Conservation (phyloP, 805 yeast genomes). For the Nakazawaea laoshanensis region DNA sequence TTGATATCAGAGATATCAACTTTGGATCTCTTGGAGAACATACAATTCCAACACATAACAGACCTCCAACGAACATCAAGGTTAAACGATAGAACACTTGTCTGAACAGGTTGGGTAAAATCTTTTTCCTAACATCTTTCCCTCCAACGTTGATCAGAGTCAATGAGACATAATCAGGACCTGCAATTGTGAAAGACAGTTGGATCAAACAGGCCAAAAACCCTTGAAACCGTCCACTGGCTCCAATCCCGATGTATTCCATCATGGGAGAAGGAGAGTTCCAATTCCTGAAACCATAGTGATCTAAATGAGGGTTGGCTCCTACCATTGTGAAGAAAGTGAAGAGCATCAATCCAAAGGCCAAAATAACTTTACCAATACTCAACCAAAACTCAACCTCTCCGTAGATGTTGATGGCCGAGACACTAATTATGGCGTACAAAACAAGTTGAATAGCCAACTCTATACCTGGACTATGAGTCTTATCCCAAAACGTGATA, state of each 20-base stretch:
- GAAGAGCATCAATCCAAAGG: conserved; percentile 34
- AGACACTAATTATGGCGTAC: conserved; percentile 32
- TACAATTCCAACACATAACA: conserved; percentile 70
- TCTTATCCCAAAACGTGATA: conserved; percentile 39
- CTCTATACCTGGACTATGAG: conserved; percentile 36
- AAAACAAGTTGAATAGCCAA: conserved; percentile 31
- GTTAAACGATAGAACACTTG: conserved; percentile 65
- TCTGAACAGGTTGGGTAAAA: conserved; percentile 71
- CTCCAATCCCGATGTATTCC: conserved; percentile 43
- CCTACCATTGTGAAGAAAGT: conserved; percentile 43
- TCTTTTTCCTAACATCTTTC: conserved; percentile 47
- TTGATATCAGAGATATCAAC: conserved; percentile 46
- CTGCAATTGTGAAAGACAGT: conserved; percentile 75
- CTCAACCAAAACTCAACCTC: conserved; percentile 41
- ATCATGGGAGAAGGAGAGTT: conserved; percentile 26
- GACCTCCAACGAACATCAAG: conserved; percentile 63
- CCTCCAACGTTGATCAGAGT: conserved; percentile 74
- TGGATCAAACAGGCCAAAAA: conserved; percentile 59
- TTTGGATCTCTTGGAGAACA: conserved; percentile 62
- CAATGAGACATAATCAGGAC: conserved; percentile 82
- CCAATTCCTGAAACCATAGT: conserved; percentile 27
- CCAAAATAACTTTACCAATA: conserved; percentile 33
- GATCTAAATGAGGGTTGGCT: conserved; percentile 39
- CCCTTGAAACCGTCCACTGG: conserved; percentile 61
- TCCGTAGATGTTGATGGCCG: conserved; percentile 37